phyloP scores from a whole-genome alignment of 1,139 yeast genomes.

The Candida dubliniensis region DNA sequence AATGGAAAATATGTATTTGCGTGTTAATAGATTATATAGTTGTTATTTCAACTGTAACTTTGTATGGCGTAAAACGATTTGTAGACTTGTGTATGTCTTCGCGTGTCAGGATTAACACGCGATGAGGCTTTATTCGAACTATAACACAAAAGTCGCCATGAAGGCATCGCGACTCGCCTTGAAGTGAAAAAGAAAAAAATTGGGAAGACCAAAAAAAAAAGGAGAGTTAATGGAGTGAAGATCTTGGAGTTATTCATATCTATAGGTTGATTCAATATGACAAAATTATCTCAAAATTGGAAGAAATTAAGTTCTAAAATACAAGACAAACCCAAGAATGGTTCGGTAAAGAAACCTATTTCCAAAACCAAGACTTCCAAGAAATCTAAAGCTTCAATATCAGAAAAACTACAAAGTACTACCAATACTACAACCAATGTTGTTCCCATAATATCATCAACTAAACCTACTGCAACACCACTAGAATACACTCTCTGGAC shows the following conservation, averaged over 20 bases:
- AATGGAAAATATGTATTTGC: neutral
- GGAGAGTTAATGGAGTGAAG: neutral
- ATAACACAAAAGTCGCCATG: too few species aligned
- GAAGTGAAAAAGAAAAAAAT: neutral
- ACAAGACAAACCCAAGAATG: conserved; percentile 11
- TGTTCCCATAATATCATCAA: neutral
- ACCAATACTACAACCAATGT: neutral
- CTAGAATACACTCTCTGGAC: conserved; percentile 33
- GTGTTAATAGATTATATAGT: neutral
- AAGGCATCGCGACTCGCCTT: too few species aligned
- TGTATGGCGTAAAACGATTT: too few species aligned
- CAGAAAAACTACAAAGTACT: too few species aligned
- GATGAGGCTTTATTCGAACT: too few species aligned
- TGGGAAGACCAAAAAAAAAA: neutral
- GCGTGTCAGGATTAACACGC: too few species aligned
- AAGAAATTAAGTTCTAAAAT: conserved; percentile 29
- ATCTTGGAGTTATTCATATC: neutral
- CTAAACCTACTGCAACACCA: conserved; percentile 14
- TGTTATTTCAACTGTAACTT: conserved; percentile 9
- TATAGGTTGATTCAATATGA: conserved; percentile 14
- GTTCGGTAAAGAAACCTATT: conserved; percentile 1
- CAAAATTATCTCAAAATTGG: conserved; percentile 38
- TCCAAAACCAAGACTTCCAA: conserved; percentile 3
- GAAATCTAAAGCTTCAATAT: conserved; percentile 1
- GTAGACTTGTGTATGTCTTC: too few species aligned